A percentile compares a stretch with the other conserved stretches of the same genome.
These are phyloP conservation scores for Irpex lacteus DNA, from an alignment of 1,284 basidiomycete species.

Conservation along the genomic window DNA sequence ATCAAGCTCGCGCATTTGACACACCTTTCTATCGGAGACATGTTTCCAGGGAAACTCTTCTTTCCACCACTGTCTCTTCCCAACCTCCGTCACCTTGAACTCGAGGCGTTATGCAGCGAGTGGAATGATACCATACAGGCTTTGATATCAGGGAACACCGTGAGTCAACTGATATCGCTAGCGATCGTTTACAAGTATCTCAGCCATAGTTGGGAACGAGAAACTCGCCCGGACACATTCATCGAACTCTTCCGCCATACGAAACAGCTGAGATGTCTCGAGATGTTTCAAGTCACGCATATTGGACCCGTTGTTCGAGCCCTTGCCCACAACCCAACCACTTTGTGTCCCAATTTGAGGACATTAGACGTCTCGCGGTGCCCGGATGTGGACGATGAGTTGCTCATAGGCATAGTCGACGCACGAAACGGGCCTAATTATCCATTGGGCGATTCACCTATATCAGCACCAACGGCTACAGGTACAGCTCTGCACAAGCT, in stretches of 20 bases:
- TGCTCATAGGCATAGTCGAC: background rate
- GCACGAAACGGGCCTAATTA: background rate
- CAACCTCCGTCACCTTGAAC: conserved; percentile 21
- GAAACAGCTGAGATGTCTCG: background rate
- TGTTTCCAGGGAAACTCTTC: background rate
- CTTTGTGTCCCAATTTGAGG: background rate
- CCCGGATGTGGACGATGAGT: background rate
- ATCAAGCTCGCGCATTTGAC: background rate
- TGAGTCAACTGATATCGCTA: conserved; percentile 14
- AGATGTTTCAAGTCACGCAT: background rate
- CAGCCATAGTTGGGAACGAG: background rate
- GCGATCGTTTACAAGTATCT: background rate
- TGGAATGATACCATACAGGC: conserved; percentile 17
- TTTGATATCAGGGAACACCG: conserved; percentile 8
- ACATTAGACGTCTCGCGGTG: background rate
- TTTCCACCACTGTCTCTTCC: conserved; percentile 17
- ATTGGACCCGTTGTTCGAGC: background rate
- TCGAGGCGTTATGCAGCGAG: conserved; percentile 13
- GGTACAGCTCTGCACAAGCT: conserved; percentile 27
- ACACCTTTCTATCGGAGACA: background rate
- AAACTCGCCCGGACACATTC: background rate
- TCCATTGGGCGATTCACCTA: background rate
- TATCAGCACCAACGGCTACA: background rate
- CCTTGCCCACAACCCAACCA: background rate
- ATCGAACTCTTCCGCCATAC: background rate